Conservation (phyloP, 2,329 filamentous ascomycete species). For the Chaetomium olivaceum region DNA sequence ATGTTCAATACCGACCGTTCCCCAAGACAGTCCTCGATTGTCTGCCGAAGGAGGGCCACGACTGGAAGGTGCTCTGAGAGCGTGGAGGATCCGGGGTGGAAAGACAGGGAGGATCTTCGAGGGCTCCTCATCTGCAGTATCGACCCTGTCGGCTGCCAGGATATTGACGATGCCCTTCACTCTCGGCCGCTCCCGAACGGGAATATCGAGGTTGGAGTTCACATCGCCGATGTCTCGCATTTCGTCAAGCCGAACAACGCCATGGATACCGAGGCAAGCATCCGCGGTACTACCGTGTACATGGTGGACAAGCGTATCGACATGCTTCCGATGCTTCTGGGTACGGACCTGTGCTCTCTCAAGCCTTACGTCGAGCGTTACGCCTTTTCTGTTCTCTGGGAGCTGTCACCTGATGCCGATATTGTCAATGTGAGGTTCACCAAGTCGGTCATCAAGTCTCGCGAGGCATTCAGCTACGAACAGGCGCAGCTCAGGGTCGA, state of each 20-base stretch:
- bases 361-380: constrained; percentile 97
- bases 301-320: constrained; percentile 98
- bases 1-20: constrained; percentile 97
- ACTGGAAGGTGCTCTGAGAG: constrained; percentile 88
- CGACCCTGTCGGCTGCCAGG: constrained; percentile 91
- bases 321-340: constrained; percentile 95
- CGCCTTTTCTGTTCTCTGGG: constrained; percentile 85
- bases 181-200: constrained; percentile 83
- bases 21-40: constrained; percentile 95
- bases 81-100: constrained; percentile 82
- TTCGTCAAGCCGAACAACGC: constrained; percentile 97
- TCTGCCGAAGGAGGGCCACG: constrained; percentile 84
- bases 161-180: constrained; percentile 97
- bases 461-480: constrained; percentile 97
- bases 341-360: constrained; percentile 92
- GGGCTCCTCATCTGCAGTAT: constrained; percentile 93
- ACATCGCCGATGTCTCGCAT: constrained; percentile 98
- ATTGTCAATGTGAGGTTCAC: constrained; percentile 86
- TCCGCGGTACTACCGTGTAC: constrained; percentile 95
- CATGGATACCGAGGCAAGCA: constrained; percentile 93
- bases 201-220: constrained; percentile 93
- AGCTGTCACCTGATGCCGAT: constrained; percentile 80
- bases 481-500: constrained; percentile 93
- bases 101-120: constrained; percentile 78
- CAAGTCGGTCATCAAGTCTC: constrained; percentile 95